Percentiles rank a stretch among this genome's conserved stretches.
phyloP scores from a whole-genome alignment of 2,329 filamentous ascomycete species.

The Cryphonectria japonica region DNA sequence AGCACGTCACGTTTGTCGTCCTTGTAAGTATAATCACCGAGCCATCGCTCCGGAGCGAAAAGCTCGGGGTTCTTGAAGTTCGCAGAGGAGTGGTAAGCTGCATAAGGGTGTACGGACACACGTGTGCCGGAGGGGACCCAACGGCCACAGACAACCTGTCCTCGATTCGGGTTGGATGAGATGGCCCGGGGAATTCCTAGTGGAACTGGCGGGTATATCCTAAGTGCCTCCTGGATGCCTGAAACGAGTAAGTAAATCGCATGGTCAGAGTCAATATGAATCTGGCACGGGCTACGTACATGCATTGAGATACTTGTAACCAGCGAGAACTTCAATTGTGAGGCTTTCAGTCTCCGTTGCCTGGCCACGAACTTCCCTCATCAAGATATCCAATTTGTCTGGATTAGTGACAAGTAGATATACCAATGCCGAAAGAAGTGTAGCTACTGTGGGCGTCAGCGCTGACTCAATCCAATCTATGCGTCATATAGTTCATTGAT shows the following conservation, averaged over 20 bases:
- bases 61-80: constrained; percentile 50
- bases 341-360: neutral
- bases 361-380: constrained; percentile 14
- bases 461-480: neutral
- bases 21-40: constrained; percentile 32
- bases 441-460: neutral
- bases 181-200: constrained; percentile 35
- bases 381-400: neutral
- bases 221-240: constrained; percentile 38
- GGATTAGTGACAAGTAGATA: constrained; percentile 19
- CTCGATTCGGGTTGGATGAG: constrained; percentile 35
- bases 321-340: constrained; percentile 19
- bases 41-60: constrained; percentile 54
- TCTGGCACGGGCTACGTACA: constrained; percentile 2
- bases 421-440: constrained; percentile 13
- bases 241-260: neutral
- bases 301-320: constrained; percentile 20
- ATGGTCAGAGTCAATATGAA: no score
- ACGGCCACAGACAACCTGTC: constrained; percentile 37
- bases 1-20: constrained; percentile 34
- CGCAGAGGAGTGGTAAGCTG: constrained; percentile 46
- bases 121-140: constrained; percentile 41
- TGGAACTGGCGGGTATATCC: constrained; percentile 40
- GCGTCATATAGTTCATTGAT: neutral
- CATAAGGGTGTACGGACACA: constrained; percentile 49